These are phyloP conservation scores for Kickxella alabastrina DNA, from an alignment of 192 early-diverging fungal species.

Conservation along the genomic window DNA sequence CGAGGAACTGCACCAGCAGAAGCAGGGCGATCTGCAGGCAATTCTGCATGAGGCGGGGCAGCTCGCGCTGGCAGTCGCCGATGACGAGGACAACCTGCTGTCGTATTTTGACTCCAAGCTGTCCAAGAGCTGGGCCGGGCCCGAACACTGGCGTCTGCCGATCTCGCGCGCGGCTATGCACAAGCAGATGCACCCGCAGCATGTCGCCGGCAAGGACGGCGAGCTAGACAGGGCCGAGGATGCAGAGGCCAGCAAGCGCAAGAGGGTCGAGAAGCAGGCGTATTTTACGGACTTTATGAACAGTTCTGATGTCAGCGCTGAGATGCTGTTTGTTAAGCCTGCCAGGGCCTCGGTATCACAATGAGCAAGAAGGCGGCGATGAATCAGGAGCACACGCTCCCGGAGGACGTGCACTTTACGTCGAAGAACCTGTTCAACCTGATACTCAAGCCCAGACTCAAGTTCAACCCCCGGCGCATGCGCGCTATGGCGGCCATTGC, in stretches of 20 bases:
- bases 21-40: conserved; percentile 4
- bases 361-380: conserved; percentile 56
- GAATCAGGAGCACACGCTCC: conserved; percentile 64
- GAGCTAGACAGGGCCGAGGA: conserved; percentile 22
- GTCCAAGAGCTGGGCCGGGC: conserved; percentile 85
- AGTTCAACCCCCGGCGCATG: conserved; percentile 43
- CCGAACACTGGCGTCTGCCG: conserved; percentile 83
- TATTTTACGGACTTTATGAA: conserved; percentile 62
- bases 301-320: conserved; percentile 57
- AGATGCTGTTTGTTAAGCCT: conserved; percentile 67
- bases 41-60: conserved; percentile 13
- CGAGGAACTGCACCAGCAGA: conserved; percentile 5
- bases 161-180: conserved; percentile 45
- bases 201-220: conserved; percentile 12
- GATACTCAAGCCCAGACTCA: conserved; percentile 52
- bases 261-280: conserved; percentile 49
- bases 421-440: conserved; percentile 62
- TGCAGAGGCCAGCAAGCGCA: conserved; percentile 40
- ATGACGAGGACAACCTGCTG: conserved; percentile 65
- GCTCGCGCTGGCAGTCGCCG: conserved; percentile 44
- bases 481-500: neutral
- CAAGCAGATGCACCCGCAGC: conserved; percentile 25
- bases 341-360: conserved; percentile 45
- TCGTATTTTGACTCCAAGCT: conserved; percentile 85
- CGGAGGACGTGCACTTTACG: conserved; percentile 78